Percentiles rank a stretch among this genome's conserved stretches.
phyloP scores from a whole-genome alignment of 495 filamentous ascomycete species.

The Penicillium taxi region DNA sequence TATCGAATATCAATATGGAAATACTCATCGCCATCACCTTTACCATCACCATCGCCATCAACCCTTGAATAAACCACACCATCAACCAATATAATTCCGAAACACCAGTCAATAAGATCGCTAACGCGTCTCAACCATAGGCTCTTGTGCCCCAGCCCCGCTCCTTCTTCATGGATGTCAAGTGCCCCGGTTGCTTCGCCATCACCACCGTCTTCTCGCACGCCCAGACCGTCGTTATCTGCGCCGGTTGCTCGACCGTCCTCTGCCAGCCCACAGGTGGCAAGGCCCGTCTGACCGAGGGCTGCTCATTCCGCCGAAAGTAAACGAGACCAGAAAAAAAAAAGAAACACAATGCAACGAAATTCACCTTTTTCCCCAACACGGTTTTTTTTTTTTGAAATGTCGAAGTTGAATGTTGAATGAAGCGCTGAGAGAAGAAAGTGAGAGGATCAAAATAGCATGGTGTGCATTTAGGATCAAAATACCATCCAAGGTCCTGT shows the following conservation, averaged over 20 bases:
- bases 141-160: conserved; percentile 88
- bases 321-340: conserved; percentile 60
- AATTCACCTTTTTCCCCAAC: conserved; percentile 18
- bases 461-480: conserved; percentile 30
- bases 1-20: not conserved
- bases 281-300: conserved; percentile 95
- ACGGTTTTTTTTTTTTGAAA: conserved; percentile 29
- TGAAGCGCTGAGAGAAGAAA: no score
- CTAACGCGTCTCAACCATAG: conserved; percentile 38
- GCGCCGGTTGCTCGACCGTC: conserved; percentile 92
- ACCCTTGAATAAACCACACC: not conserved
- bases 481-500: conserved; percentile 22
- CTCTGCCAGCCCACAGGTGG: conserved; percentile 98
- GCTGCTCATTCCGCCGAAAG: conserved; percentile 99
- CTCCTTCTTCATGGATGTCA: conserved; percentile 99
- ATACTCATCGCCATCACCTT: not conserved
- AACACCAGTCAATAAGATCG: conserved; percentile 2
- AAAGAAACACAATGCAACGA: conserved; percentile 20
- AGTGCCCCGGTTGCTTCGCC: conserved; percentile 99
- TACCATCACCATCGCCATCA: not conserved
- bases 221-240: conserved; percentile 99
- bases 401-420: conserved; percentile 18
- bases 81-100: not conserved
- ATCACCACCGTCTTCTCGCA: conserved; percentile 99
- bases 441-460: no score